These are phyloP conservation scores for Boletus rubroflammeus DNA, from an alignment of 768 basidiomycete genomes.

Conservation along the genomic window DNA sequence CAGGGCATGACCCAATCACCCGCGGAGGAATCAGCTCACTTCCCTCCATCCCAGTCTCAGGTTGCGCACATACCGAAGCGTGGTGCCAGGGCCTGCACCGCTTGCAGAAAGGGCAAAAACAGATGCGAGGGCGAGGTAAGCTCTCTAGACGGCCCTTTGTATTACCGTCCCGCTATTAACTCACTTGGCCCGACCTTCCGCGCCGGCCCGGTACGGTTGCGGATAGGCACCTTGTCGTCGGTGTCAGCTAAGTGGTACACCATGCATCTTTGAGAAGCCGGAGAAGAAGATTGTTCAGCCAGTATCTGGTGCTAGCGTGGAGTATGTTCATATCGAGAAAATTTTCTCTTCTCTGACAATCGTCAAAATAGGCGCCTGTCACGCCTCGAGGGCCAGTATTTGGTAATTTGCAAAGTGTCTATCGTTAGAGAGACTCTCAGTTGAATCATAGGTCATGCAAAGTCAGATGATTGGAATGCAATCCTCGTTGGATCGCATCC, in stretches of 20 bases:
- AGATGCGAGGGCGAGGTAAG: constrained; percentile 88
- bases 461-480: constrained; percentile 96
- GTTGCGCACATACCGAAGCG: constrained; percentile 81
- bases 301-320: constrained; percentile 62
- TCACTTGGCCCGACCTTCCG: constrained; percentile 68
- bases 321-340: constrained; percentile 46
- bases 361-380: constrained; percentile 60
- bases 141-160: constrained; percentile 29
- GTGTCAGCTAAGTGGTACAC: constrained; percentile 76
- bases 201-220: constrained; percentile 63
- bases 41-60: constrained; percentile 27
- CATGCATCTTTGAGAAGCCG: constrained; percentile 87
- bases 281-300: constrained; percentile 74
- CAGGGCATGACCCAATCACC: constrained; percentile 36
- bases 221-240: constrained; percentile 84
- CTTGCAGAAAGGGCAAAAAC: constrained; percentile 90
- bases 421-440: background rate
- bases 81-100: constrained; percentile 85
- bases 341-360: constrained; percentile 16
- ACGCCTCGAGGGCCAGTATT: constrained; percentile 80
- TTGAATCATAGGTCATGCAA: constrained; percentile 67
- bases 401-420: constrained; percentile 42
- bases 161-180: constrained; percentile 42
- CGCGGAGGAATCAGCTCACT: constrained; percentile 30
- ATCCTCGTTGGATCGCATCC: constrained; percentile 80